Conservation (phyloP, 371 early-diverging fungal species). For the Syncephalastrum racemosum region DNA sequence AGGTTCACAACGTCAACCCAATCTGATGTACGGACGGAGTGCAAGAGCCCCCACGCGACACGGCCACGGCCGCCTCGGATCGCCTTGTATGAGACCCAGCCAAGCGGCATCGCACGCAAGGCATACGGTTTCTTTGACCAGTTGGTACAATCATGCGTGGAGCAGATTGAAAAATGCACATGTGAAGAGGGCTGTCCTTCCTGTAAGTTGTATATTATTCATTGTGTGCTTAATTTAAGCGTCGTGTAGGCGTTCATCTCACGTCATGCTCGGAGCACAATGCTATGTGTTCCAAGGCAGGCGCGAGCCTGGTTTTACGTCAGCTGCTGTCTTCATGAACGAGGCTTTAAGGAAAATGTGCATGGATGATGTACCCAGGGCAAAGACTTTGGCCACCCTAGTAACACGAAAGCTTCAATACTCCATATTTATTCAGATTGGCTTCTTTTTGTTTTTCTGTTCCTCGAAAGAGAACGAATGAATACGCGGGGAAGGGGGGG, state of each 20-base stretch:
- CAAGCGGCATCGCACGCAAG: conserved; percentile 33
- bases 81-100: conserved; percentile 43
- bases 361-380: too few species aligned
- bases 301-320: conserved; percentile 33
- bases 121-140: conserved; percentile 36
- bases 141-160: conserved; percentile 20
- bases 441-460: too few species aligned
- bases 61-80: conserved; percentile 39
- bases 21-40: conserved; percentile 39
- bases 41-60: conserved; percentile 49
- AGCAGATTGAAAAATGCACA: conserved; percentile 31
- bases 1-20: conserved; percentile 22
- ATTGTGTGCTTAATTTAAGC: not conserved
- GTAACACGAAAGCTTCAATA: too few species aligned
- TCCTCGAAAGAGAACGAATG: too few species aligned
- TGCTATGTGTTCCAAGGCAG: conserved; percentile 36
- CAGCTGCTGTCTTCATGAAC: too few species aligned
- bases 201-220: conserved; percentile 30
- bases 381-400: too few species aligned
- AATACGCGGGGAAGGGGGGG: too few species aligned
- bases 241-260: conserved; percentile 35
- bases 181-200: conserved; percentile 45
- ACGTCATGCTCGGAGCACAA: conserved; percentile 44
- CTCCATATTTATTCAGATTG: too few species aligned
- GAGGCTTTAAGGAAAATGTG: too few species aligned